Evolutionary conservation across 2,329 filamentous ascomycete species (phyloP), one percentile per base, ranked within the genome.

Genomic region (Chaetoscypha palmicola): DNA sequence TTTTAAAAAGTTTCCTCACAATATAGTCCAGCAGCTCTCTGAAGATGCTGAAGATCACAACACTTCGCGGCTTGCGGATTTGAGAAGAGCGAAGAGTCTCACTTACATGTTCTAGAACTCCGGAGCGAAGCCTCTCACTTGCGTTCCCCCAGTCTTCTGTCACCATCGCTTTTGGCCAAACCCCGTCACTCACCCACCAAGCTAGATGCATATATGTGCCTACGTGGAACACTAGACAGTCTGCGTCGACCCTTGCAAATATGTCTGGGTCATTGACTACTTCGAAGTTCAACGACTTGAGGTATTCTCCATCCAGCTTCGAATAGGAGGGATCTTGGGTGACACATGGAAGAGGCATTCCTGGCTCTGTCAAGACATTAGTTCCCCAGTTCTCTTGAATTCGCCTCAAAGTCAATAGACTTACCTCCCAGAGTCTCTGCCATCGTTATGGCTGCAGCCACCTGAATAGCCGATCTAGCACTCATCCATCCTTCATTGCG

Each of bases 301-400:
- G 38, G 16, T 24, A 40, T 21, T 32, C 22, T 17, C 20, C 20
- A 20, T 40, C 38, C 3, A 32, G 3, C 11, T 12, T 12, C 10
- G 38, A 31, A 12, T 31, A 40, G 10, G 10, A 16, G 2, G 38
- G 38, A 16, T 40, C 38, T 32, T 40, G 38, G 31, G 22, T 22
- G 3, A 40, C 16, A 17, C 23, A 31, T 2, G 38, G 38, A 1
- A 40, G 26, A 16, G 38, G 38, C 26, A 17, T 40, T 9, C 14
- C n/a, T 5, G 5, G 8, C 8, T 33, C 31, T 33, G 5, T 16
- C 5, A 11, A 33, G 14, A 5, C 9, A 33, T 33, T 33, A 17
- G 9, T 16, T 9, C 16, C n/a, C n/a, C n/a, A n/a, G n/a, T n/a
- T n/a, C n/a, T n/a, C n/a, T n/a, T n/a, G n/a, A n/a, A n/a, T n/a